phyloP scores from a whole-genome alignment of 202 grass and related monocot genomes.

The Carex sylvatica region DNA sequence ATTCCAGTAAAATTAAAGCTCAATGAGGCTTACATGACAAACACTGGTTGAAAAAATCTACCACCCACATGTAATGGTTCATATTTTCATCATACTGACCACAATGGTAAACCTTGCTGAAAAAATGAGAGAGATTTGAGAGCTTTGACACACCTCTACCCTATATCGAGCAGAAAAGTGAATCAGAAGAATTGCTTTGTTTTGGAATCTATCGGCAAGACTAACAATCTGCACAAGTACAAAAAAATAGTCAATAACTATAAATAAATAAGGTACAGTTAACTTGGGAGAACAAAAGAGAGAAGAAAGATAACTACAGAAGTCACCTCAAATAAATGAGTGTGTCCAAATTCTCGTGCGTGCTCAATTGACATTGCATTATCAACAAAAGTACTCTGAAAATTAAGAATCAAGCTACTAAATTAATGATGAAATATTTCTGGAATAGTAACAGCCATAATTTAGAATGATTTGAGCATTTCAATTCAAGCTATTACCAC shows the following conservation, averaged over 20 bases:
- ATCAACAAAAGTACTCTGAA: conserved; percentile 72
- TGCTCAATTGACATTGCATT: conserved; percentile 54
- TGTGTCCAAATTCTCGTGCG: conserved; percentile 89
- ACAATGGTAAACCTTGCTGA: not conserved
- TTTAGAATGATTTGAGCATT: not conserved
- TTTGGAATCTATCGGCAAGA: conserved; percentile 55
- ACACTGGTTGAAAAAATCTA: not conserved
- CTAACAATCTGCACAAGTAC: conserved; percentile 45
- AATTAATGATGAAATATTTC: not conserved
- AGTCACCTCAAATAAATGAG: conserved; percentile 75
- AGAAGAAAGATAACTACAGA: not conserved
- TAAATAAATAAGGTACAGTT: not conserved
- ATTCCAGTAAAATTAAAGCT: conserved; percentile 6
- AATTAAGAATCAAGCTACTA: conserved; percentile 26
- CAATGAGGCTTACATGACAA: not conserved
- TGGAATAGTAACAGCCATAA: not conserved
- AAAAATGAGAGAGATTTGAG: not conserved
- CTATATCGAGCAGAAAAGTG: conserved; percentile 94
- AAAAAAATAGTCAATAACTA: conserved; percentile 13
- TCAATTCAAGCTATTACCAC: not conserved
- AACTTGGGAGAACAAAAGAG: not conserved
- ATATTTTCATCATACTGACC: not conserved
- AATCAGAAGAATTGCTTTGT: conserved; percentile 85
- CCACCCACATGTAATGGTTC: not conserved
- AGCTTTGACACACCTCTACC: conserved; percentile 45